A percentile compares a stretch with the other conserved stretches of the same genome.
phyloP scores from a whole-genome alignment of 1,284 basidiomycete species.

The Rhizopogon parksii region DNA sequence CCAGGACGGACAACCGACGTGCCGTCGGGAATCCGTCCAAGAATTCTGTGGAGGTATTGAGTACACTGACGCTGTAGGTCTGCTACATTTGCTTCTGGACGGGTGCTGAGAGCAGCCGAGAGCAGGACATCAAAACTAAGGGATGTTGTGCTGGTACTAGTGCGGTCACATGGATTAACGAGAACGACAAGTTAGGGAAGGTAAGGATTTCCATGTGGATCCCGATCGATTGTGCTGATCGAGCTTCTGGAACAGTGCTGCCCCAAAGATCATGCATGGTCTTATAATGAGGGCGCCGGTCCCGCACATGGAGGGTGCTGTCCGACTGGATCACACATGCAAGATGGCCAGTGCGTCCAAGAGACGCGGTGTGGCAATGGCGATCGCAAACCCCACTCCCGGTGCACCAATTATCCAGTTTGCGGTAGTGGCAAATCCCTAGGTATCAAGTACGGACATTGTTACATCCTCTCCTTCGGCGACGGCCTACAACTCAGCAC shows the following conservation, averaged over 20 bases:
- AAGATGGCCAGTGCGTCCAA: background rate
- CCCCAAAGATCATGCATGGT: background rate
- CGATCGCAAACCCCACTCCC: background rate
- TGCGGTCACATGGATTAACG: background rate
- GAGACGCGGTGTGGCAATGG: background rate
- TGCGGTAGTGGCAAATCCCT: background rate
- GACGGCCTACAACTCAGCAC: background rate
- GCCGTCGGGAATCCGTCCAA: background rate
- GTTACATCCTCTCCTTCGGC: conserved; percentile 1
- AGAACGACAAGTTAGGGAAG: background rate
- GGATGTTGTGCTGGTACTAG: background rate
- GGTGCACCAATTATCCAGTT: background rate
- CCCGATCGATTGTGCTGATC: background rate
- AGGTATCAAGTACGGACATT: conserved; percentile 2
- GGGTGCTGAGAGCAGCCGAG: background rate
- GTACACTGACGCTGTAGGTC: background rate
- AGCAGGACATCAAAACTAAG: background rate
- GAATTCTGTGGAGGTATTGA: background rate
- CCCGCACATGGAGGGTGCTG: background rate
- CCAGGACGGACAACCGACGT: background rate
- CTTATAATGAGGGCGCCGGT: background rate
- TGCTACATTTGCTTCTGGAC: background rate
- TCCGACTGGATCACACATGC: background rate
- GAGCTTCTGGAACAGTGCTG: background rate
- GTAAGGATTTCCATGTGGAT: background rate